phyloP scores from a whole-genome alignment of 2,329 filamentous ascomycete species.

The Delphinella strobiligena region DNA sequence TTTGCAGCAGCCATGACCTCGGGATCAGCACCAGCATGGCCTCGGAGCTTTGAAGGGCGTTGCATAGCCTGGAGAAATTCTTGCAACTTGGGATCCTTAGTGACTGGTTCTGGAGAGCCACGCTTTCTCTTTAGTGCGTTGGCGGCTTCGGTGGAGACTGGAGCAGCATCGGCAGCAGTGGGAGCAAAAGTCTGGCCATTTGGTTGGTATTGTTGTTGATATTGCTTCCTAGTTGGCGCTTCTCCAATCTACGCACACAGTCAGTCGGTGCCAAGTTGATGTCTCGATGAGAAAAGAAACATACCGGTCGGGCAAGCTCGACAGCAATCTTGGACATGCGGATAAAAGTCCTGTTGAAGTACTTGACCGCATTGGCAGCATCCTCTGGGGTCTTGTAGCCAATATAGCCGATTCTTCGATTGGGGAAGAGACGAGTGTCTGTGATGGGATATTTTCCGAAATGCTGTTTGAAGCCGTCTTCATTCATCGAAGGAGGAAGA shows the following conservation, averaged over 20 bases:
- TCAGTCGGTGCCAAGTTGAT: not conserved
- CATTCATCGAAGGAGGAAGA: conserved; percentile 72
- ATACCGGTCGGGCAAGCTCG: conserved; percentile 73
- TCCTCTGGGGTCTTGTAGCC: conserved; percentile 78
- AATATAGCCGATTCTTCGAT: conserved; percentile 87
- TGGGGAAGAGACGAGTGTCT: conserved; percentile 81
- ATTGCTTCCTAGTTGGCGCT: conserved; percentile 11
- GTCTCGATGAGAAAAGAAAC: conserved; percentile 13
- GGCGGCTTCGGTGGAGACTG: not conserved
- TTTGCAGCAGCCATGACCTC: conserved; percentile 9
- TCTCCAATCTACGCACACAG: conserved; percentile 4
- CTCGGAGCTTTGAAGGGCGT: conserved; percentile 46
- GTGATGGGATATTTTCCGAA: conserved; percentile 75
- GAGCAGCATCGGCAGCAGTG: not conserved
- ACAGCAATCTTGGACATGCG: conserved; percentile 90
- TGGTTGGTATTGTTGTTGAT: conserved; percentile 9
- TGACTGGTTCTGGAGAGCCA: conserved; percentile 33
- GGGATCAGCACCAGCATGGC: conserved; percentile 35
- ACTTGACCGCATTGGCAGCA: conserved; percentile 73
- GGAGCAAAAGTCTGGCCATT: not conserved
- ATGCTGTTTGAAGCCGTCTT: conserved; percentile 78
- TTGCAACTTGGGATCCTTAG: conserved; percentile 63
- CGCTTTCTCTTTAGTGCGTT: conserved; percentile 55
- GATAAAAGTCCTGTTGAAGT: conserved; percentile 92
- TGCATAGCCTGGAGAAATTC: conserved; percentile 82